phyloP scores from a whole-genome alignment of 345 rosid genomes.

The Rhodamnia rubescens region DNA sequence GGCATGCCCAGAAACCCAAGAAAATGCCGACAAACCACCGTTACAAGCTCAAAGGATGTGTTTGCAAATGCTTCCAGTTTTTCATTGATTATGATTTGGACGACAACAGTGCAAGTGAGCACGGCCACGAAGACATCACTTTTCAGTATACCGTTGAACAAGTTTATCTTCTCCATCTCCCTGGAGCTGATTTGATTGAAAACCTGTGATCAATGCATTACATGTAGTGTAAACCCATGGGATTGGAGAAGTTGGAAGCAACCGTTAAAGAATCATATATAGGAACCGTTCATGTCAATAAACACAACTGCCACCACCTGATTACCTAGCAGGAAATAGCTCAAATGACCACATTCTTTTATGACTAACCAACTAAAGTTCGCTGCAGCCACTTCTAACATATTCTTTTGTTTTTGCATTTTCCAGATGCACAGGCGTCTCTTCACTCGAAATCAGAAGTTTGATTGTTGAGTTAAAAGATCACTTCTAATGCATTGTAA shows the following conservation, averaged over 20 bases:
- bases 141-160: slow-evolving; percentile 50
- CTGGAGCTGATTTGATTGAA: slow-evolving; percentile 82
- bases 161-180: slow-evolving; percentile 63
- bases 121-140: slow-evolving; percentile 53
- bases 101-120: slow-evolving; percentile 38
- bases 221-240: too few species aligned
- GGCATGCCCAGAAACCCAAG: slow-evolving; percentile 47
- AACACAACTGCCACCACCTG: too few species aligned
- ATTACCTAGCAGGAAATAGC: too few species aligned
- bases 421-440: background rate
- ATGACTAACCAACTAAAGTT: too few species aligned
- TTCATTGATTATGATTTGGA: slow-evolving; percentile 59
- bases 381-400: too few species aligned
- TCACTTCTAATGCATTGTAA: too few species aligned
- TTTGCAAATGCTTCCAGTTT: slow-evolving; percentile 58
- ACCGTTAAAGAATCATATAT: background rate
- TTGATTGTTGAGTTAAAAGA: background rate
- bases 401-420: too few species aligned
- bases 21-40: slow-evolving; percentile 67
- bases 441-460: background rate
- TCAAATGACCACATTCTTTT: too few species aligned
- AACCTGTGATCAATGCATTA: slow-evolving; percentile 14
- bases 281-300: background rate
- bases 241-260: background rate
- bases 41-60: slow-evolving; percentile 55